phyloP scores from a whole-genome alignment of 148 eudicot genomes.

The Salicornia ramosissima region DNA sequence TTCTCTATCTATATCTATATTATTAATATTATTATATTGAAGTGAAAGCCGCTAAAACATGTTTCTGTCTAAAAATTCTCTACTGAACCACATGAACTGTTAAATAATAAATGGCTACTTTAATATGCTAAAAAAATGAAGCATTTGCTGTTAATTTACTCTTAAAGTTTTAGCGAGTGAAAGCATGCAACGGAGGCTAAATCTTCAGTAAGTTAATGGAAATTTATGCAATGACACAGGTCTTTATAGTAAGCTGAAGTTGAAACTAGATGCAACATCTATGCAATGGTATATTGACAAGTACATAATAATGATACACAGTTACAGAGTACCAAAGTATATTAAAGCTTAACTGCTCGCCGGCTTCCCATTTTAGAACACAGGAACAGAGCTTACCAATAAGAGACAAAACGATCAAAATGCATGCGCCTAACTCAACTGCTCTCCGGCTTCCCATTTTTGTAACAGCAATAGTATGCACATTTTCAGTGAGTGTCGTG shows the following conservation, averaged over 20 bases:
- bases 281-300: not conserved
- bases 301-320: not conserved
- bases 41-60: no score
- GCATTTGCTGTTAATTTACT: not conserved
- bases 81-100: no score
- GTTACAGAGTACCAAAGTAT: not conserved
- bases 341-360: no score
- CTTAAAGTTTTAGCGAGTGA: no score
- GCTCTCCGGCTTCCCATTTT: conserved; percentile 99
- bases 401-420: conserved; percentile 72
- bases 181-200: not conserved
- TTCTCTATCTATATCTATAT: not conserved
- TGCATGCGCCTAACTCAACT: conserved; percentile 77
- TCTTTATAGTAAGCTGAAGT: not conserved
- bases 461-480: conserved; percentile 95
- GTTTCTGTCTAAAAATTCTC: no score
- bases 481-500: conserved; percentile 82
- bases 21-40: no score
- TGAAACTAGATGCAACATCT: not conserved
- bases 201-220: not conserved
- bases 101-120: no score
- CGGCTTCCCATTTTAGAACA: no score
- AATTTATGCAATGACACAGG: not conserved
- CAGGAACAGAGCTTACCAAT: conserved; percentile 45
- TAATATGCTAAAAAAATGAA: no score